Base-by-base conservation (phyloP, 768 basidiomycete species). In the Mycena floridula region DNA sequence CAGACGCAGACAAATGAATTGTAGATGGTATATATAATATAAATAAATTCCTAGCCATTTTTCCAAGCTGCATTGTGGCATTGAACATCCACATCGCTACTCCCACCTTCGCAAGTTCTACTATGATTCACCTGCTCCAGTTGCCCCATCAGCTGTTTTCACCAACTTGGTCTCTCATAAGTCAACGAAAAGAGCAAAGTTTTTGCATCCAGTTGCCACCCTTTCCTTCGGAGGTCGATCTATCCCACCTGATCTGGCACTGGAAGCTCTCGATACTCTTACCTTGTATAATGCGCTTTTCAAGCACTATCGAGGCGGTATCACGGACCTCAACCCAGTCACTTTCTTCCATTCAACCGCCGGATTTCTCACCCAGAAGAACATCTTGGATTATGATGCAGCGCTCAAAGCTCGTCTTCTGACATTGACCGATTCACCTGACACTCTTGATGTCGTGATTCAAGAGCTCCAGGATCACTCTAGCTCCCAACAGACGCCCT, bases 71-170 rank as follows among this genome's bases (percentile, higher is more conserved):
- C n/a, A n/a, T n/a, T n/a, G n/a, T n/a, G n/a, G n/a, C 54, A 72
- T 87, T 32, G 59, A 78, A 43, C 79, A 85, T 56, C 76, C 73
- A 1, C 77, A 85, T 58, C 76, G 85, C 9, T 87, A 85, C 56
- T 85, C 82, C 3, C 82, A 85, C 50, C 70, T 87, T 2, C 74
- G 85, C 36, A 87, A 87, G 57, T 84, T 74, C 55, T 69, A 63
- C 46, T 87, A 84, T 52, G 23, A 39, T 39, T 39, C 22, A 20
- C 18, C 13, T 13, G 15, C 4, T 13, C 32, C 32, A 15, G 15
- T 18, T 4, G 7, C 26, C 3, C 12, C 26, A 5, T 13, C n/a
- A 40, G 78, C 73, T 59, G 49, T 42, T 28, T n/a, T n/a, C n/a
- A n/a, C n/a, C n/a, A 69, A 73, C 11, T 54, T 81, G 23, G 40